Conservation (phyloP, 2,329 filamentous ascomycete species). For the Alternaria panax region DNA sequence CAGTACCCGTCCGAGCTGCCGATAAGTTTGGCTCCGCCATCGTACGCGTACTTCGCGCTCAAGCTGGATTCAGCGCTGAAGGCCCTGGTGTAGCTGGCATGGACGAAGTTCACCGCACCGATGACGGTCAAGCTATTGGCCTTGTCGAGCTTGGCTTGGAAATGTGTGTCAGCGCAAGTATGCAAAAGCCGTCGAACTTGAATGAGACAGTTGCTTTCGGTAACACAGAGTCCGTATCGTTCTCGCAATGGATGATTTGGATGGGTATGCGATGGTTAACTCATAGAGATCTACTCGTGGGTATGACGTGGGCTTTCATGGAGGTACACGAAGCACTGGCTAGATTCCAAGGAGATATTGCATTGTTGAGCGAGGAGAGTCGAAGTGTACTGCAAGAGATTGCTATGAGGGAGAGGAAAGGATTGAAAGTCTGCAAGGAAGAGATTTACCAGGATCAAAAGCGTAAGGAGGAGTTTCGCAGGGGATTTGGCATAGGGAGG, state of each 20-base stretch:
- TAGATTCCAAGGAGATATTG: neutral
- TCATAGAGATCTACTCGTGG: slow-evolving; percentile 39
- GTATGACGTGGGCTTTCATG: slow-evolving; percentile 46
- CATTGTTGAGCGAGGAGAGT: neutral
- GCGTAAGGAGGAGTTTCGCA: slow-evolving; percentile 1
- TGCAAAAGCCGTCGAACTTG: slow-evolving; percentile 27
- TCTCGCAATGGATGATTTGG: slow-evolving; percentile 24
- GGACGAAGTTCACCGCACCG: slow-evolving; percentile 47
- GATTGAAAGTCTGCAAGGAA: slow-evolving; percentile 17
- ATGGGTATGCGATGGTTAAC: slow-evolving; percentile 27
- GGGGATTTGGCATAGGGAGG: neutral
- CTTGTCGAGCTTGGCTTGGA: slow-evolving; percentile 46
- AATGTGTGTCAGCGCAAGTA: slow-evolving; percentile 29
- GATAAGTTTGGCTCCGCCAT: slow-evolving; percentile 45
- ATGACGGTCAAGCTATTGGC: slow-evolving; percentile 31
- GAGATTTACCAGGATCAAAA: slow-evolving; percentile 3
- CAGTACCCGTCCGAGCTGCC: slow-evolving; percentile 47
- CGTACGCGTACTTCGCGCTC: slow-evolving; percentile 51
- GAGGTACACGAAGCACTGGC: slow-evolving; percentile 25
- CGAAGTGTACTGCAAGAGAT: slow-evolving; percentile 8
- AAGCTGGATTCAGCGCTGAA: slow-evolving; percentile 51
- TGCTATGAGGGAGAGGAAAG: slow-evolving; percentile 18
- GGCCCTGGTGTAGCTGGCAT: slow-evolving; percentile 50
- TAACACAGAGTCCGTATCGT: slow-evolving; percentile 51
- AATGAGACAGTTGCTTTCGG: slow-evolving; percentile 33